phyloP scores from a whole-genome alignment of 148 eudicot genomes.

The Chenopodium suecicum region DNA sequence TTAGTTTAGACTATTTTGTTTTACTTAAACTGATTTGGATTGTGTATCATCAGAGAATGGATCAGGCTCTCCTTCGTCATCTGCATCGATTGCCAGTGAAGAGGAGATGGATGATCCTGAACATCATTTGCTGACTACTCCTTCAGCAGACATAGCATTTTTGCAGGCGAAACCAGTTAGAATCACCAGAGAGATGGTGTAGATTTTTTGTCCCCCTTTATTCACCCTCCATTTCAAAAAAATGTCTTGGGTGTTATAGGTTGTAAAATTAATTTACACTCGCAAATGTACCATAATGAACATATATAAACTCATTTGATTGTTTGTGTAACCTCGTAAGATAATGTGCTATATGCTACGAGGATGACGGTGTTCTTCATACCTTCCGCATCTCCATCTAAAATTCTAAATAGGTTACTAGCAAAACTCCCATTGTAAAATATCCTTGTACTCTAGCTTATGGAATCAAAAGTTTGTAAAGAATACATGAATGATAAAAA shows the following conservation, averaged over 20 bases:
- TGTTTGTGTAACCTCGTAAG: slow-evolving; percentile 18
- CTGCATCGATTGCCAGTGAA: slow-evolving; percentile 40
- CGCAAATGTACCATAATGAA: slow-evolving; percentile 14
- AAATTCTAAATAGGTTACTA: not conserved
- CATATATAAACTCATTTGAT: not conserved
- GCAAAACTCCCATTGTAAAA: not conserved
- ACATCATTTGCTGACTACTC: slow-evolving; percentile 61
- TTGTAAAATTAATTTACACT: not conserved
- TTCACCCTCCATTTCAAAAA: not conserved
- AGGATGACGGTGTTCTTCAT: not conserved
- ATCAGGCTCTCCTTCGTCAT: slow-evolving; percentile 43
- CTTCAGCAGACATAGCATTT: slow-evolving; percentile 64
- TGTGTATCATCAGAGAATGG: slow-evolving; percentile 47
- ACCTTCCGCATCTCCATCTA: not conserved
- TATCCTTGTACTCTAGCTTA: not conserved
- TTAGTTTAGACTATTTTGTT: too few relatives aligned
- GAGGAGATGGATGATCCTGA: slow-evolving; percentile 51
- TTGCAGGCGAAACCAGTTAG: slow-evolving; percentile 69
- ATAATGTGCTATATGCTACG: slow-evolving; percentile 5
- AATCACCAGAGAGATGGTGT: slow-evolving; percentile 56
- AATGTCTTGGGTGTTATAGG: slow-evolving; percentile 2
- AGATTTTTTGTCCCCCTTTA: slow-evolving; percentile 12
- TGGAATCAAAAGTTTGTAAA: not conserved
- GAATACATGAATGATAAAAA: not conserved
- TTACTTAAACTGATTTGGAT: slow-evolving; percentile 4